Evolutionary conservation across 352 stramenopile species (phyloP), one percentile per base, ranked within the genome.

Genomic region (Globisporangium megalacanthum): DNA sequence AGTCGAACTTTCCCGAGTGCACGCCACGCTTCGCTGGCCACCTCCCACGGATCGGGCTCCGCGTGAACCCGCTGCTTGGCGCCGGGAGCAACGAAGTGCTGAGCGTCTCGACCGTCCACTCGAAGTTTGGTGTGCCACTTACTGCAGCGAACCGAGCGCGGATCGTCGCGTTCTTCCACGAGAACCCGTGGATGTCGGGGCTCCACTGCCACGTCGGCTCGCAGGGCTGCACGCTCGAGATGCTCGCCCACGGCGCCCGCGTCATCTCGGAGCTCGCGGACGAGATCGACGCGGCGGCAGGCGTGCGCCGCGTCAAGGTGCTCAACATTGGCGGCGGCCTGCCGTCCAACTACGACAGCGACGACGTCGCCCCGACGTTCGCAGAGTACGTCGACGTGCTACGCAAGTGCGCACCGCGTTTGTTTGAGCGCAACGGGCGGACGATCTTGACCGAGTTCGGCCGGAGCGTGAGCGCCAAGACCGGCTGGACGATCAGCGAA

Each of bases 391-490:
- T 92, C 0, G 69, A 81, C 7, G 76, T 77, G 31, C 68, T 98
- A 31, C 77, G 76, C 20, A 67, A 67, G 46, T 54, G 73, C 9
- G 83, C 83, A 13, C 91, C 88, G 0, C 72, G 86, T 39, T 70
- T 98, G 31, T 97, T 97, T 61, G 73, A 90, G 53, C 75, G 74
- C 22, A 83, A 69, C 9, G 77, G 73, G 33, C 74, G 81, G 20
- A 84, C 72, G 6, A 90, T 98, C 64, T 62, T 98, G 15, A 98
- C 92, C 14, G 92, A 98, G 62, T 98, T 97, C 56, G 92, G 92
- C 15, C 77, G 85, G 55, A 82, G 75, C 33, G 68, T 97, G 25
- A 89, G 91, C 51, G 72, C 79, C 8, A 97, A 97, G 65, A 89
- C 73, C 1, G 89, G 82, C 17, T 89, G 89, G 69, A 84, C 87